These are phyloP conservation scores for Rhizopogon vulgaris DNA, from an alignment of 768 basidiomycete species.

Conservation along the genomic window DNA sequence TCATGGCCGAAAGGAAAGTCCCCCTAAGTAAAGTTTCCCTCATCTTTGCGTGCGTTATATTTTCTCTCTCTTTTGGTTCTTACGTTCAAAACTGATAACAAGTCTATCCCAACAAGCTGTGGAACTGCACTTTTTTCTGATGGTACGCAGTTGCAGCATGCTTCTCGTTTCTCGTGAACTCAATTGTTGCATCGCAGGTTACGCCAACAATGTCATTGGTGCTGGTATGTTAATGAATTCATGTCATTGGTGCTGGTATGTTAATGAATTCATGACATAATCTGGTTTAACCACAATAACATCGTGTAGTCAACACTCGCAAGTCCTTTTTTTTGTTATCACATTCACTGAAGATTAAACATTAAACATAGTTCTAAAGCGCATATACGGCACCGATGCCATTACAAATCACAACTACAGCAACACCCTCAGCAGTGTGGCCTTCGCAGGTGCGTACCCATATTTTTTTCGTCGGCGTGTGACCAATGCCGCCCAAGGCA, in stretches of 20 bases:
- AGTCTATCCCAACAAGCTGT: conserved; percentile 40
- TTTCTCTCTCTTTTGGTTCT: background rate
- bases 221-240: conserved; percentile 42
- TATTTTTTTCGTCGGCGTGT: conserved; percentile 66
- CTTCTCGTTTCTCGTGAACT: background rate
- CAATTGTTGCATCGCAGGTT: conserved; percentile 40
- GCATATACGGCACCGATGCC: conserved; percentile 57
- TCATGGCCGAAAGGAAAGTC: conserved; percentile 8
- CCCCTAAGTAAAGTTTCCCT: conserved; percentile 57
- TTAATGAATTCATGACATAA: conserved; percentile 8
- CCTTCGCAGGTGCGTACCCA: conserved; percentile 75
- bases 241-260: conserved; percentile 45
- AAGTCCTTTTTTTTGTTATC: conserved; percentile 14
- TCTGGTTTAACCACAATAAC: background rate
- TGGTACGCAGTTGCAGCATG: conserved; percentile 35
- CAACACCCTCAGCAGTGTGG: conserved; percentile 56
- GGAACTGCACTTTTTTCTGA: conserved; percentile 88
- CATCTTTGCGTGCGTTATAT: conserved; percentile 68
- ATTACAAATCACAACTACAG: conserved; percentile 52
- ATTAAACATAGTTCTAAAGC: conserved; percentile 50
- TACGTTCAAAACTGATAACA: background rate
- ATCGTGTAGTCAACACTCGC: conserved; percentile 60
- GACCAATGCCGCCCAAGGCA: conserved; percentile 68
- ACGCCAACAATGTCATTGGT: conserved; percentile 80
- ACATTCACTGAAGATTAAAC: conserved; percentile 2